phyloP scores from a whole-genome alignment of 306 rosid species.

The Medicago arabica region DNA sequence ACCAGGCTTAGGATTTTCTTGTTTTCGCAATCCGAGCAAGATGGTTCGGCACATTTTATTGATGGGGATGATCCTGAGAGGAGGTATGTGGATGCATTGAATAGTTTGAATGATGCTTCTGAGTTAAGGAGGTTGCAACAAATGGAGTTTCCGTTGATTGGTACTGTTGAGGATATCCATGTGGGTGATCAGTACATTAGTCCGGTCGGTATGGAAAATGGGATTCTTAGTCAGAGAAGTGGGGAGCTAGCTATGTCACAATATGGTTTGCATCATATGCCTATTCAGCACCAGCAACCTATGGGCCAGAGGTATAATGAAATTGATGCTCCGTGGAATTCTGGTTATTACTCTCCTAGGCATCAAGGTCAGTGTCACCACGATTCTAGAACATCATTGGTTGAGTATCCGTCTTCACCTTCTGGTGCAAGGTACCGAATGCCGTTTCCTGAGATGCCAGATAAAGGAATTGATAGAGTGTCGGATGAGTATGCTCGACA shows the following conservation, averaged over 20 bases:
- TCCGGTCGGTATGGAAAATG: slow-evolving; percentile 63
- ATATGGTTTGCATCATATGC: slow-evolving; percentile 65
- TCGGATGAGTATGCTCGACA: slow-evolving; percentile 78
- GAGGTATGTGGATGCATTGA: slow-evolving; percentile 94
- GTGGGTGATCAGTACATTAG: slow-evolving; percentile 65
- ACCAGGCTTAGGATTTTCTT: slow-evolving; percentile 92
- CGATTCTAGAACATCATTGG: slow-evolving; percentile 68
- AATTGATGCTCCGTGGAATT: slow-evolving; percentile 86
- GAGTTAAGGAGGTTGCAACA: slow-evolving; percentile 74
- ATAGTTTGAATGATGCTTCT: slow-evolving; percentile 73
- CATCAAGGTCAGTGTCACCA: slow-evolving; percentile 59
- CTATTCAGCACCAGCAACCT: slow-evolving; percentile 68
- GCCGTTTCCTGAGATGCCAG: slow-evolving; percentile 68
- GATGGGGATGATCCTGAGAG: slow-evolving; percentile 95
- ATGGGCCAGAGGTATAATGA: slow-evolving; percentile 76
- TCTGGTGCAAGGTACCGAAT: slow-evolving; percentile 66
- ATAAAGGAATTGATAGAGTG: slow-evolving; percentile 74
- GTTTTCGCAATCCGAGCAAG: slow-evolving; percentile 80
- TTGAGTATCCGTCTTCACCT: slow-evolving; percentile 88
- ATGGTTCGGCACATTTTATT: slow-evolving; percentile 62
- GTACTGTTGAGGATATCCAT: slow-evolving; percentile 67
- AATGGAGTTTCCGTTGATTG: slow-evolving; percentile 60
- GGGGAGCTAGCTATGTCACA: slow-evolving; percentile 63
- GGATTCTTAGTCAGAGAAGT: slow-evolving; percentile 78
- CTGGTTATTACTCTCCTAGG: slow-evolving; percentile 91